phyloP scores from a whole-genome alignment of 345 rosid species.

The Excoecaria cochinchinensis region DNA sequence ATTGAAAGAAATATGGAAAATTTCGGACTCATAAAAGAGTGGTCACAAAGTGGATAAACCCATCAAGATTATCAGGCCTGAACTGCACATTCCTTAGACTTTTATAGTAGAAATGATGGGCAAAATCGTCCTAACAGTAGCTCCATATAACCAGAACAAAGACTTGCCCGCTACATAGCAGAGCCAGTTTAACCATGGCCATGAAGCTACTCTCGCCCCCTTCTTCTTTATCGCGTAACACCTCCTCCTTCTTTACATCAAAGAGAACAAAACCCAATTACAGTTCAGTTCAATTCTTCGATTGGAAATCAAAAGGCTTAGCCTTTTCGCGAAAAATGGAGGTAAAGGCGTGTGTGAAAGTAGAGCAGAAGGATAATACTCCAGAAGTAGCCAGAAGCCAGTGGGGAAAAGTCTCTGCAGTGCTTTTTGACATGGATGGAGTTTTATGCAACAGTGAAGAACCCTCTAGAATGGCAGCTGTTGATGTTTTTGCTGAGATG shows the following conservation, averaged over 20 bases:
- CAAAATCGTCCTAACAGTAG: slow-evolving; percentile 13
- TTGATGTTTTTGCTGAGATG: slow-evolving; percentile 84
- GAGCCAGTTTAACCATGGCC: slow-evolving; percentile 24
- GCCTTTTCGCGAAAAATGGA: slow-evolving; percentile 25
- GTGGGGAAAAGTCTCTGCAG: slow-evolving; percentile 93
- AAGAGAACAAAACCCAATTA: slow-evolving; percentile 32
- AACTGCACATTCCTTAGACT: slow-evolving; percentile 4
- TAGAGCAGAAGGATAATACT: slow-evolving; percentile 36
- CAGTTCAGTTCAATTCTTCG: slow-evolving; percentile 19
- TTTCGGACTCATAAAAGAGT: not conserved
- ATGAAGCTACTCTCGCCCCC: slow-evolving; percentile 48
- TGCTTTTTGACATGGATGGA: slow-evolving; percentile 93
- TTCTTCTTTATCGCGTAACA: slow-evolving; percentile 33
- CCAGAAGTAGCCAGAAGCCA: slow-evolving; percentile 15
- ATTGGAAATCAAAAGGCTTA: slow-evolving; percentile 20
- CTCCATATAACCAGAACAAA: not conserved
- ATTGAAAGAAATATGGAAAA: not conserved
- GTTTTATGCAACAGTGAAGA: slow-evolving; percentile 83
- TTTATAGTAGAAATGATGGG: not conserved
- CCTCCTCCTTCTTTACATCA: slow-evolving; percentile 26
- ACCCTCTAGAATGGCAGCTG: slow-evolving; percentile 87
- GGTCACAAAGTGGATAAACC: slow-evolving; percentile 31
- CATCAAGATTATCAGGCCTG: not conserved
- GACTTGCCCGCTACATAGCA: slow-evolving; percentile 26
- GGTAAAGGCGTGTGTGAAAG: slow-evolving; percentile 46